These are phyloP conservation scores for Penicillium freii DNA, from an alignment of 2,329 filamentous ascomycete species.

Conservation along the genomic window DNA sequence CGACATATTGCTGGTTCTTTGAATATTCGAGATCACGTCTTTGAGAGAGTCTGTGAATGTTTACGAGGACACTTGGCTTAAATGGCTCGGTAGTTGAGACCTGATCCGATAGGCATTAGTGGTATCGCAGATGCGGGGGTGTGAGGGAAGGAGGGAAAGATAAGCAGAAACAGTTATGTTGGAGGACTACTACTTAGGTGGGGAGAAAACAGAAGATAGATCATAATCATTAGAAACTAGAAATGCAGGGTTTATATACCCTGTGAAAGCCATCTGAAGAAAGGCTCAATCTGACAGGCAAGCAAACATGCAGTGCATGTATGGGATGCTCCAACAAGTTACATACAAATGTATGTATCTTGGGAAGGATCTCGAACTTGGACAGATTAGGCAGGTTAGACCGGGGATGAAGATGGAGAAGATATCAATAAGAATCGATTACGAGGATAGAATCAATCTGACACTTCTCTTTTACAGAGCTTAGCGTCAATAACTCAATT, in stretches of 20 bases:
- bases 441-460: background rate
- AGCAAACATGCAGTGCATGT: too few relatives aligned
- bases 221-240: too few relatives aligned
- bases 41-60: background rate
- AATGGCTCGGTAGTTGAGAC: background rate
- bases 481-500: conserved; percentile 24
- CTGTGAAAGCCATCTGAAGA: too few relatives aligned
- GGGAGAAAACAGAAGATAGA: too few relatives aligned
- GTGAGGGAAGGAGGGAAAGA: background rate
- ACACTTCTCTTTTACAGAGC: conserved; percentile 1
- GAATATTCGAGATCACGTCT: background rate
- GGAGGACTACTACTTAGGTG: too few relatives aligned
- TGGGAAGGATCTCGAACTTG: background rate
- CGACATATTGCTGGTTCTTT: conserved; percentile 11
- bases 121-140: conserved; percentile 5
- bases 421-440: background rate
- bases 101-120: background rate
- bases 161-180: conserved; percentile 2
- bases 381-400: background rate
- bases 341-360: background rate
- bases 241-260: too few relatives aligned
- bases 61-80: background rate
- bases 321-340: background rate
- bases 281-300: too few relatives aligned
- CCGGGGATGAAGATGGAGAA: background rate